phyloP scores from a whole-genome alignment of 2,329 filamentous ascomycete species.

The Cryphonectria parasitica region DNA sequence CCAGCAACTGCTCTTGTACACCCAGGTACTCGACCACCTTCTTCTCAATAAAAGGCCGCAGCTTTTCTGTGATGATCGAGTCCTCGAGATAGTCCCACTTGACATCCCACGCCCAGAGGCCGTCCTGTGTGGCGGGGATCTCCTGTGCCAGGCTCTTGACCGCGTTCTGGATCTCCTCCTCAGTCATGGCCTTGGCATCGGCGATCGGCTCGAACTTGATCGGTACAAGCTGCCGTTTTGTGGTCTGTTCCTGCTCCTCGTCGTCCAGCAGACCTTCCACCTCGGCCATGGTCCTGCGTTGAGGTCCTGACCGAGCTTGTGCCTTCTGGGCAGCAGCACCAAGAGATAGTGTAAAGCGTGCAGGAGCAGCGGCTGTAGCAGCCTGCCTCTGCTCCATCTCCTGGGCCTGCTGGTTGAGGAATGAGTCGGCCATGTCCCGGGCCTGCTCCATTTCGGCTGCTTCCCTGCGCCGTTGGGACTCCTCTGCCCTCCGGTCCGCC shows the following conservation, averaged over 20 bases:
- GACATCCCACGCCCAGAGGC: conserved; percentile 89
- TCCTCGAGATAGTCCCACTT: conserved; percentile 93
- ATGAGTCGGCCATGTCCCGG: conserved; percentile 84
- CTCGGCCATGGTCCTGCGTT: conserved; percentile 83
- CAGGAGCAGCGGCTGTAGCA: conserved; percentile 56
- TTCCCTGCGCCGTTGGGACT: conserved; percentile 71
- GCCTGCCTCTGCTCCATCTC: conserved; percentile 65
- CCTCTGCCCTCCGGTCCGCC: conserved; percentile 78
- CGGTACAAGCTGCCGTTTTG: conserved; percentile 76
- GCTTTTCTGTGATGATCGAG: conserved; percentile 77
- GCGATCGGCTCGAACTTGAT: conserved; percentile 78
- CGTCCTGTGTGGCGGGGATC: conserved; percentile 84
- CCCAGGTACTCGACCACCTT: conserved; percentile 97
- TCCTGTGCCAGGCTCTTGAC: conserved; percentile 82
- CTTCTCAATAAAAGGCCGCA: conserved; percentile 95
- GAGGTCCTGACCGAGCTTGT: conserved; percentile 57
- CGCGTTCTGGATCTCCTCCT: conserved; percentile 85
- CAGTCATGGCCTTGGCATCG: conserved; percentile 70
- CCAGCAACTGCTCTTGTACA: conserved; percentile 92
- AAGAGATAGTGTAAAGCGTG: conserved; percentile 90
- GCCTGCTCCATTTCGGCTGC: conserved; percentile 77
- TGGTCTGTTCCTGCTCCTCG: conserved; percentile 78
- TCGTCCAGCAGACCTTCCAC: conserved; percentile 94
- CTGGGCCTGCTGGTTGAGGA: conserved; percentile 81
- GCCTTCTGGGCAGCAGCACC: conserved; percentile 82